A percentile compares a stretch with the other conserved stretches of the same genome.
phyloP scores from a whole-genome alignment of 1,139 yeast genomes.

The Yamadazyma blattariae region DNA sequence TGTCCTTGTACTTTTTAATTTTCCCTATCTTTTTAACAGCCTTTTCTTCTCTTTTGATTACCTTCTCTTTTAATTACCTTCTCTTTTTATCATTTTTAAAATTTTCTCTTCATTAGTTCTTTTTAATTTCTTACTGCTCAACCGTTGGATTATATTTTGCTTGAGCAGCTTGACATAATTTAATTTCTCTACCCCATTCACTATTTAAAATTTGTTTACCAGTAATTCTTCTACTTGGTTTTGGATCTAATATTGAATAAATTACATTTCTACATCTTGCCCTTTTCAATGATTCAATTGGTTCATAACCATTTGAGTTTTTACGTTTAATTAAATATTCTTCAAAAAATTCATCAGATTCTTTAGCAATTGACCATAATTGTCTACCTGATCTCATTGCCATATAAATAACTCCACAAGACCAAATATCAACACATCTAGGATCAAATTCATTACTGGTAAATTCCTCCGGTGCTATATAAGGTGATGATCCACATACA shows the following conservation, averaged over 20 bases:
- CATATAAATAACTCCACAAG: constrained; percentile 96
- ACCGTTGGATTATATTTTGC: constrained; percentile 6
- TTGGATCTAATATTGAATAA: constrained; percentile 88
- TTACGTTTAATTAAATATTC: constrained; percentile 75
- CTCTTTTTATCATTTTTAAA: no score
- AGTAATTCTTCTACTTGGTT: constrained; percentile 80
- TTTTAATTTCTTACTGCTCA: no score
- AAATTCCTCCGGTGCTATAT: constrained; percentile 96
- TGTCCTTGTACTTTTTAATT: no score
- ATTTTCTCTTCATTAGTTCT: no score
- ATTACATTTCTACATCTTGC: constrained; percentile 90
- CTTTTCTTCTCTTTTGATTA: no score
- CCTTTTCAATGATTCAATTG: constrained; percentile 77
- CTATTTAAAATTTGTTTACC: constrained; percentile 85
- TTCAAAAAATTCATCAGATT: constrained; percentile 72
- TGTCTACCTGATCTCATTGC: constrained; percentile 97
- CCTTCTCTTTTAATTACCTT: no score
- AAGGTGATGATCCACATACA: constrained; percentile 85
- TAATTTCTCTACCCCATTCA: constrained; percentile 94
- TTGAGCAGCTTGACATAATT: constrained; percentile 65
- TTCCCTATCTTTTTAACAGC: no score
- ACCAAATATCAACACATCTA: constrained; percentile 91
- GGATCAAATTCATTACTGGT: constrained; percentile 78
- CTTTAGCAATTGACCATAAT: constrained; percentile 82
- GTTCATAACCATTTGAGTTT: constrained; percentile 83